Conservation (phyloP, 768 basidiomycete genomes). For the Termitomyces eurrhizus region DNA sequence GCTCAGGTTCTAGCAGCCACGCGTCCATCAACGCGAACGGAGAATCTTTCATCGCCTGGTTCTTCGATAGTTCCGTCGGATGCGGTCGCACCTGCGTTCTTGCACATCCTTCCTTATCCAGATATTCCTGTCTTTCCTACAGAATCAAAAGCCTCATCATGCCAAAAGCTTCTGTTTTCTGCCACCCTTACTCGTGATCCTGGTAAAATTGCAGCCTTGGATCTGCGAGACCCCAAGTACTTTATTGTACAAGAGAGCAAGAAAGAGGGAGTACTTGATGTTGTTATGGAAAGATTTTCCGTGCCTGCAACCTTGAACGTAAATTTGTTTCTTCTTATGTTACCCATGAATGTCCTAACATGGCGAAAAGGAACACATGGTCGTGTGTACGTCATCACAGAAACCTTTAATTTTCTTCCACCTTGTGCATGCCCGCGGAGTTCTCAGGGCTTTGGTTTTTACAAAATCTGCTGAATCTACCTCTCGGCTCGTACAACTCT, state of each 20-base stretch:
- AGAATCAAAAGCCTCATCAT: constrained; percentile 60
- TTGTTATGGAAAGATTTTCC: constrained; percentile 72
- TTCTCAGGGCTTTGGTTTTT: constrained; percentile 82
- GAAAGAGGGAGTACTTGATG: constrained; percentile 39
- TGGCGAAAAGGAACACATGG: constrained; percentile 74
- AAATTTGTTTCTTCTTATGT: constrained; percentile 15
- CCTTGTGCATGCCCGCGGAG: constrained; percentile 59
- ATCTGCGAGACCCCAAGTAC: constrained; percentile 78
- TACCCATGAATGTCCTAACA: background rate
- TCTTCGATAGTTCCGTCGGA: constrained; percentile 32
- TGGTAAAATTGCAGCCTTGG: constrained; percentile 82
- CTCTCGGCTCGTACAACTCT: constrained; percentile 70
- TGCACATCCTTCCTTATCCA: constrained; percentile 37
- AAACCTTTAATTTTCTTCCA: constrained; percentile 92
- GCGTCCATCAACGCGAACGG: constrained; percentile 24
- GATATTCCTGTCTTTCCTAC: constrained; percentile 45
- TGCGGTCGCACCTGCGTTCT: constrained; percentile 60
- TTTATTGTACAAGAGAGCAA: constrained; percentile 71
- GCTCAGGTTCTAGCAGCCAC: constrained; percentile 78
- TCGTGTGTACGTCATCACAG: constrained; percentile 69
- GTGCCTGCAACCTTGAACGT: constrained; percentile 80
- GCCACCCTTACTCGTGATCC: constrained; percentile 95
- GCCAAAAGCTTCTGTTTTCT: constrained; percentile 94
- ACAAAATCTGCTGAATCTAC: constrained; percentile 97
- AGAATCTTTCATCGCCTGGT: background rate